Evolutionary conservation across 2,329 filamentous ascomycete genomes (phyloP).

Genomic region (Dryadomyces quercivorus): DNA sequence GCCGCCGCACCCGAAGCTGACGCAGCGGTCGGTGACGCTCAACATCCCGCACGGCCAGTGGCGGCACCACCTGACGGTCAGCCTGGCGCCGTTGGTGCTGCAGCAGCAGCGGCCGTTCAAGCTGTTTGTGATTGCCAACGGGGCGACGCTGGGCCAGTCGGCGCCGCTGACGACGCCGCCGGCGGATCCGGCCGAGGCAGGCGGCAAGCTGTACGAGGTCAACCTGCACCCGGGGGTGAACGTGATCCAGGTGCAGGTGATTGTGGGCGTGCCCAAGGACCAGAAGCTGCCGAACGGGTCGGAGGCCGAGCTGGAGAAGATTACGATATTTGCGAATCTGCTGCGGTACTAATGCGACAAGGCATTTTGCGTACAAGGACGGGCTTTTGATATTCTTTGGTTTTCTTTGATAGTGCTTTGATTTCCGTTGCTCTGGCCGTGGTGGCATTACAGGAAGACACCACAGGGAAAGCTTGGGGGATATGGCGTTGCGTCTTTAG

Average conservation of each 20-base stretch:
- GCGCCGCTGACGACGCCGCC: constrained; percentile 40
- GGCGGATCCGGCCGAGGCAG: constrained; percentile 37
- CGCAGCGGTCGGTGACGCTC: constrained; percentile 61
- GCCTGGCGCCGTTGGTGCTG: constrained; percentile 49
- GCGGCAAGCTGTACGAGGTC: constrained; percentile 63
- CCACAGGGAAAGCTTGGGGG: neutral
- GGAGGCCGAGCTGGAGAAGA: constrained; percentile 64
- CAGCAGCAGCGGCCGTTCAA: constrained; percentile 56
- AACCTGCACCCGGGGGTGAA: constrained; percentile 62
- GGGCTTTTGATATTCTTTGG: neutral
- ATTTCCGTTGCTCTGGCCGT: neutral
- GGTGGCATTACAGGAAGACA: neutral
- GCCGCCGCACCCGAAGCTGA: constrained; percentile 50
- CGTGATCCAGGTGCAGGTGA: constrained; percentile 64
- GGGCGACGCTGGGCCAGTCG: constrained; percentile 41
- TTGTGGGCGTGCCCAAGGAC: constrained; percentile 54
- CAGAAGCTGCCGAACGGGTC: constrained; percentile 44
- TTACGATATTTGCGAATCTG: constrained; percentile 65
- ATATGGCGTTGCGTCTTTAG: neutral
- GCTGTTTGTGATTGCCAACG: constrained; percentile 62
- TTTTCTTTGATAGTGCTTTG: neutral
- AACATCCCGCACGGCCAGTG: constrained; percentile 55
- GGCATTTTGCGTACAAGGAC: too few relatives aligned
- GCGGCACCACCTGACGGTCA: constrained; percentile 58
- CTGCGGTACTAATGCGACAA: constrained; percentile 27